Percentiles rank a stretch among this genome's conserved stretches.
Evolutionary conservation across 2,329 filamentous ascomycete species (phyloP).

Genomic region (Blastomyces silverae): DNA sequence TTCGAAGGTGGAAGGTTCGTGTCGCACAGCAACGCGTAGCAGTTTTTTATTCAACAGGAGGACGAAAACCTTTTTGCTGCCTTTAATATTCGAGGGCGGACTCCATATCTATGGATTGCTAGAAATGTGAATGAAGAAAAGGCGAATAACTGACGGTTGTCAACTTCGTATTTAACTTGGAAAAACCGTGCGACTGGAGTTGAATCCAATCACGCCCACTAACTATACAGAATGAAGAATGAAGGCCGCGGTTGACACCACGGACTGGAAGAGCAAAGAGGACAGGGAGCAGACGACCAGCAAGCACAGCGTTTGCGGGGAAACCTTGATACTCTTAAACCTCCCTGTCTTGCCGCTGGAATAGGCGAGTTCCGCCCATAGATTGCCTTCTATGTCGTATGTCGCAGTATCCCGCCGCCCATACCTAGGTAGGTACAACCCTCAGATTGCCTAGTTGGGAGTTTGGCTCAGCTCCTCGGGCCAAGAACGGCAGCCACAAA

Average conservation of each 20-base stretch:
- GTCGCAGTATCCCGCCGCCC: no score
- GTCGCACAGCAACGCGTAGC: background rate
- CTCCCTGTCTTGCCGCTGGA: no score
- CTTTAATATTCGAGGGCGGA: no score
- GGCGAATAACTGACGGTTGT: background rate
- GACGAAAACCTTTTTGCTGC: no score
- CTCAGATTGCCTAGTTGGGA: no score
- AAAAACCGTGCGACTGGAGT: background rate
- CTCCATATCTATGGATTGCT: background rate
- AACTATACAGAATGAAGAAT: no score
- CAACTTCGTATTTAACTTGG: background rate
- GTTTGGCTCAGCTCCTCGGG: no score
- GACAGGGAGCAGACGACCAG: background rate
- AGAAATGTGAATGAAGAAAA: background rate
- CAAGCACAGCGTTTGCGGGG: background rate
- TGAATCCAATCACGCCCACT: background rate
- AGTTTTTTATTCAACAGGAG: background rate
- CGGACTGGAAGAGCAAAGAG: background rate
- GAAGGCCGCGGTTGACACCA: background rate
- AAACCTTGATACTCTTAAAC: no score
- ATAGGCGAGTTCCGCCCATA: no score
- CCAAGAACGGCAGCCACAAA: no score
- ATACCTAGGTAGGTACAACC: no score
- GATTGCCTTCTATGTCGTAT: no score
- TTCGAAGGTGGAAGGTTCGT: background rate